Evolutionary conservation across 2,329 filamentous ascomycete genomes (phyloP), one percentile per base, ranked within the genome.

Genomic region (Claviceps sp.): DNA sequence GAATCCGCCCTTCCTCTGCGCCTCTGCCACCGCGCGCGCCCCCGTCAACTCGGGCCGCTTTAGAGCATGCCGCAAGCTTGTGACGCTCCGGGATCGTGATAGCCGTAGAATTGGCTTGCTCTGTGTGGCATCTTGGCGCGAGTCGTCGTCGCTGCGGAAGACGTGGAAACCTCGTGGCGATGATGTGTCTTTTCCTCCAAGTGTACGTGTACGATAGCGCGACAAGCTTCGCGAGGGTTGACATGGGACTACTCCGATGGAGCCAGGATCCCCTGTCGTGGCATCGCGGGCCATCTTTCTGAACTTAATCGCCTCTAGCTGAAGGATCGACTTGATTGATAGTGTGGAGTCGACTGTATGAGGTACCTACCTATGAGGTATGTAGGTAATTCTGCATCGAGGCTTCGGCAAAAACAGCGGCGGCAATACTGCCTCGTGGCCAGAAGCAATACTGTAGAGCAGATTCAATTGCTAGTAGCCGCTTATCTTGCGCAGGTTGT

Each of bases 171-270:
- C 55, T 8, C 56, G 59, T 7, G 52, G 41, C 42, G 64, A 62
- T 22, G 65, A 66, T 9, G 67, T 57, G 56, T 65, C 68, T 48
- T 67, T 68, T 34, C 65, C 66, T 5, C 65, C 61, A 22, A 68
- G 59, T 36, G 50, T 59, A 52, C 62, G 59, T 36, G 50, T 59
- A 51, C 62, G 65, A 51, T 63, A 67, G 43, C 63, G 62, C 4
- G 67, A 68, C 9, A 58, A 53, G 16, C 58, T 48, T n/a, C 55
- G 52, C 42, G 50, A 54, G 8, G 57, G 59, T 20, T 59, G 59
- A 52, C 54, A 55, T 52, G 57, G 52, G 56, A 57, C 48, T 47
- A 52, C 20, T 34, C 54, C 53, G 47, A 53, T 40, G n/a, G 50
- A 52, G 22, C 47, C 52, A 22, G 36, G 36, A 37, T 37, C 46